Base-by-base conservation (phyloP, 1,139 yeast species). In the Petasospora fabianii region DNA sequence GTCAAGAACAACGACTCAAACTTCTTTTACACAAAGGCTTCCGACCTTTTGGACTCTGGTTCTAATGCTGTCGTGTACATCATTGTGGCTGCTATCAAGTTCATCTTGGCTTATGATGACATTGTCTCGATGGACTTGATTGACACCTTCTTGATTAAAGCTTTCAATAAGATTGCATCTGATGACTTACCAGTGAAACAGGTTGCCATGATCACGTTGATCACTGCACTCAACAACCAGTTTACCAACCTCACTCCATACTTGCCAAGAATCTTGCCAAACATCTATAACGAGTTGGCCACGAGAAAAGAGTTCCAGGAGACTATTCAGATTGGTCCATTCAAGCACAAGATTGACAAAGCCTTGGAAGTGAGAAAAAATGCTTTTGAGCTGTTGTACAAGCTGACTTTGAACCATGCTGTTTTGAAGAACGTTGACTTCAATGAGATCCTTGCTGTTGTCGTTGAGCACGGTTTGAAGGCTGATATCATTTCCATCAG, bases 271-370 rank as follows among this genome's bases (percentile, higher is more conserved):
- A 68, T 83, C 38, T 59, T 83, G 30, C 79, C 83, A 0, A 57
- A 62, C 2, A 61, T 84, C 5, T 73, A 71, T 49, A 66, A 65
- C 14, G 88, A 84, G 53, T 68, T 86, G 28, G 64, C 62, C 13
- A 68, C 82, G 3, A 76, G 75, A 48, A 69, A 69, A 20, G 71
- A 72, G 37, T 80, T 79, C 51, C 75, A 84, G 36, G 80, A 80
- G 41, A 65, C 71, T 11, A 81, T 86, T 29, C 84, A 82, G 34
- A 84, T 87, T 80, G 96, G 96, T 0, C 95, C 95, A 0, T 85
- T 84, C 66, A 84, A 84, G 54, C 90, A 84, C 55, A 79, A 80
- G 44, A 75, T 84, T 32, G 96, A 86, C 55, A 84, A 82, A 51
- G 95, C 92, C 0, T 65, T 84, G 34, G 88, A 80, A 46, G 74